Base-by-base conservation (phyloP, 179 eudicot genomes). In the Silene coronaria region DNA sequence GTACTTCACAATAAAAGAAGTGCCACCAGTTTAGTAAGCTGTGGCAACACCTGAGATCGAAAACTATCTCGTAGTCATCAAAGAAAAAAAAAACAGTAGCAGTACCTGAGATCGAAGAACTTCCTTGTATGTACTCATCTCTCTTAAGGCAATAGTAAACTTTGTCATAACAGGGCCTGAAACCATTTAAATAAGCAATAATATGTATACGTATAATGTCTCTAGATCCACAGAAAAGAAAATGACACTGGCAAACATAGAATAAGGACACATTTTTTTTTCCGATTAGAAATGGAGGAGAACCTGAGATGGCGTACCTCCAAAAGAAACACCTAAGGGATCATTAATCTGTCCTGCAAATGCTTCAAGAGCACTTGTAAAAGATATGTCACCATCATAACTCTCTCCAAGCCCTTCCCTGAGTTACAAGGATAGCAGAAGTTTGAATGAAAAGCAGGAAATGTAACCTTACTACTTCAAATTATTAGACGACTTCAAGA, bases 391-490 rank as follows among this genome's bases (percentile, higher is more conserved):
- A 74, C 85, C 89, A 53, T 91, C 97, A 84, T 89, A 90, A 53
- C 91, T 92, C 79, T 91, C 98, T 85, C 93, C 97, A 82, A 93
- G 98, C 71, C 97, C 93, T 84, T 91, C 98, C 76, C 98, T 93
- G 88, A 78, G 77, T 72, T 62, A 45, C 28, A 78, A 30, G 21
- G 17, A 76, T 4, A 69, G 36, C 46, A 63, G 51, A 69, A 55
- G 19, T 76, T 28, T 36, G 46, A 22, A 55, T 45, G 77, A 76
- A 66, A 24, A 58, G 68, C 55, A 26, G 53, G 34, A 27, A n/a
- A 51, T 19, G n/a, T 24, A 71, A 57, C 61, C 63, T 58, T 4
- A 59, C 17, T 42, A 0, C 53, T 13, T 57, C 21, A 23, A 46
- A 16, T n/a, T 55, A 22, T 55, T 55, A 55, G 19, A 55, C n/a